phyloP scores from a whole-genome alignment of 345 rosid species.

The Lumnitzera littorea region DNA sequence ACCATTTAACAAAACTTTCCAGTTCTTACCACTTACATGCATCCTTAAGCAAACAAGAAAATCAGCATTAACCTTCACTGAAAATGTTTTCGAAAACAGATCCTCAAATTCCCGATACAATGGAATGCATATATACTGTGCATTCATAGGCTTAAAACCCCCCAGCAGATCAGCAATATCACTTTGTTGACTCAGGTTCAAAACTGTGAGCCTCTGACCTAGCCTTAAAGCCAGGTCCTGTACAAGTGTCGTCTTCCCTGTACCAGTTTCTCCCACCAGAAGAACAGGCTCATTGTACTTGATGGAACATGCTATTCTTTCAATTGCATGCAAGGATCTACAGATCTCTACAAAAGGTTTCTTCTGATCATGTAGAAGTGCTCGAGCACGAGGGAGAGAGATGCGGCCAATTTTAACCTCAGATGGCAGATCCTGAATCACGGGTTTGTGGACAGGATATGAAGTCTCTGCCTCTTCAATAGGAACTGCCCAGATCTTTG shows the following conservation, averaged over 20 bases:
- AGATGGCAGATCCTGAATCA: conserved; percentile 49
- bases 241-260: conserved; percentile 95
- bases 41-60: conserved; percentile 37
- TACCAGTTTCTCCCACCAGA: conserved; percentile 98
- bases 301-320: conserved; percentile 78
- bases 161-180: conserved; percentile 91
- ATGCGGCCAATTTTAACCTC: conserved; percentile 71
- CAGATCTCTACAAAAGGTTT: conserved; percentile 66
- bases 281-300: conserved; percentile 88
- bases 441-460: conserved; percentile 51
- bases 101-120: conserved; percentile 60
- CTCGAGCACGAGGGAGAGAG: conserved; percentile 39
- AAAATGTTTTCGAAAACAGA: conserved; percentile 44
- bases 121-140: conserved; percentile 56
- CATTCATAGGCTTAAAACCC: conserved; percentile 89
- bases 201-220: conserved; percentile 81
- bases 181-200: conserved; percentile 98
- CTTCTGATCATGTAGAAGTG: conserved; percentile 35
- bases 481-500: conserved; percentile 56
- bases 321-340: conserved; percentile 66
- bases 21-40: conserved; percentile 37
- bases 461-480: conserved; percentile 26
- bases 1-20: conserved; percentile 46
- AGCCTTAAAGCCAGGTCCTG: conserved; percentile 77
- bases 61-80: conserved; percentile 43